Evolutionary conservation across 2,329 filamentous ascomycete species (phyloP), one percentile per base, ranked within the genome.

Genomic region (Trichoderma lentiforme): DNA sequence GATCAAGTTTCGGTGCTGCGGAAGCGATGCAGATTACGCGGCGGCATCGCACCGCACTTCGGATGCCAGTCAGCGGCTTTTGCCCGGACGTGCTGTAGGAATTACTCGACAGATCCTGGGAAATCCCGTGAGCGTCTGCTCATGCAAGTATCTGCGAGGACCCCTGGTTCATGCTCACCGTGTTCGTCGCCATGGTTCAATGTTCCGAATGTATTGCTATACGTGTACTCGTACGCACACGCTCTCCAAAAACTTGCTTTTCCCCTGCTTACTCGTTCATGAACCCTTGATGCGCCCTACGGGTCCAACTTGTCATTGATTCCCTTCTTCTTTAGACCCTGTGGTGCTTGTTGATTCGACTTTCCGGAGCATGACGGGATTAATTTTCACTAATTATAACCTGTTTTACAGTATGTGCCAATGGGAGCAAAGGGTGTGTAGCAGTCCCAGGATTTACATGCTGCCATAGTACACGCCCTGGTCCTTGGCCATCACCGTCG

Each of bases 111-210:
- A 34, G n/a, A 51, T 43, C 66, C 56, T 61, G 39, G 53, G 36
- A 36, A 71, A 32, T 71, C 68, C 68, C 68, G 60, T 71, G 68
- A 71, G 68, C 68, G 15, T 4, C 11, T 15, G 24, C 30, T 30
- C 47, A 71, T 71, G 68, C 68, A 71, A 51, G 60, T 57, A 39
- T 64, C 39, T 64, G 43, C 43, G 58, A 63, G 58, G 47, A 5
- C 34, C 60, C 66, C 64, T 68, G 68, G 24, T 9, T 39, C 15
- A 18, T 43, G 39, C 43, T 43, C 43, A 43, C 21, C 24, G 28
- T 57, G 24, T 30, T 39, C 21, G 57, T 39, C 21, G 57, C 57
- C 30, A 62, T 36, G 43, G 26, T 28, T 32, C 47, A 67, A 57
- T 57, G 21, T 15, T 28, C 30, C 39, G 57, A 61, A 11, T 6